Evolutionary conservation across 106 monocot genomes (phyloP).

Genomic region (Allium sativum): DNA sequence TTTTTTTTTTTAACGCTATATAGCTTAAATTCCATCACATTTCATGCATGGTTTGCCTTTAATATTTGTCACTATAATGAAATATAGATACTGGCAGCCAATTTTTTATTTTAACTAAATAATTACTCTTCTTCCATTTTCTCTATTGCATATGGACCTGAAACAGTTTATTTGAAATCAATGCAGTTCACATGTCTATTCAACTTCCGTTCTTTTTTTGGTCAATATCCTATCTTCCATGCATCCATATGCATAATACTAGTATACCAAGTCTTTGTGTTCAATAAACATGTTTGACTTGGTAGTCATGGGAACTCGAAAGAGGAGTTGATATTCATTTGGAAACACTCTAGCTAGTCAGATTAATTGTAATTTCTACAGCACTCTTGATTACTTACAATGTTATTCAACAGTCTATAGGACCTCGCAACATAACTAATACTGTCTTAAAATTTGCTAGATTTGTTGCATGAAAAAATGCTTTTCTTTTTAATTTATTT

Average conservation of each 20-base stretch:
- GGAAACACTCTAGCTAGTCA: too few relatives aligned
- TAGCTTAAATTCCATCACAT: background rate
- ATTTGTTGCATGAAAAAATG: too few relatives aligned
- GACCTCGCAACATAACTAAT: too few relatives aligned
- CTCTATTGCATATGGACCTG: background rate
- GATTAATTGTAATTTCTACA: too few relatives aligned
- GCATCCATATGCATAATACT: background rate
- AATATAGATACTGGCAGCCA: background rate
- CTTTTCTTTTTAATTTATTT: too few relatives aligned
- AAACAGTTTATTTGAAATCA: background rate
- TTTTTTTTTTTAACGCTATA: too few relatives aligned
- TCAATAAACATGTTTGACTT: conserved; percentile 2
- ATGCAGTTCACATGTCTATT: background rate
- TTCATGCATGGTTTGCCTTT: background rate
- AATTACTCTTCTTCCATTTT: background rate
- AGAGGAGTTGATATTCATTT: conserved; percentile 95
- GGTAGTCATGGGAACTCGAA: conserved; percentile 71
- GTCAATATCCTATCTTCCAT: background rate
- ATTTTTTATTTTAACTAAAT: background rate
- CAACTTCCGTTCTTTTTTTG: background rate
- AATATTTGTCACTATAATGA: background rate
- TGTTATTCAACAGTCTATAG: too few relatives aligned
- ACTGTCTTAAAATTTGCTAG: too few relatives aligned
- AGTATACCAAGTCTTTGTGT: background rate
- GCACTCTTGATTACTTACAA: too few relatives aligned